Evolutionary conservation across 331 rosid species (phyloP).

Genomic region (Acacia concinna): DNA sequence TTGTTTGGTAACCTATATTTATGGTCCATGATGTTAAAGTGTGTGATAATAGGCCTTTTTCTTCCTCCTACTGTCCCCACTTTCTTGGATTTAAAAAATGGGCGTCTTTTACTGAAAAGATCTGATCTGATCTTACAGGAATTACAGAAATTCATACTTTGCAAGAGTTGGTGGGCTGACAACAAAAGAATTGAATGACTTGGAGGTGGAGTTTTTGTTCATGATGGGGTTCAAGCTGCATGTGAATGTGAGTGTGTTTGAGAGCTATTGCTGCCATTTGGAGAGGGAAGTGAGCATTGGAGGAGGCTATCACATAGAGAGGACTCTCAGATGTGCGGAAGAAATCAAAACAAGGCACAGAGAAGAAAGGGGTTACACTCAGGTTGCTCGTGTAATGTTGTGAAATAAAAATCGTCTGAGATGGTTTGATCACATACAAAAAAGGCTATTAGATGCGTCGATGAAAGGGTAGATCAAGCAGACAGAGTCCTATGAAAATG

Average conservation of each 20-base stretch:
- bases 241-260: conserved; percentile 37
- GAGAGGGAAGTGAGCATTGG: conserved; percentile 97
- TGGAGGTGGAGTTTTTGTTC: conserved; percentile 84
- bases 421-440: too few species aligned
- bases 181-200: conserved; percentile 66
- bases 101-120: conserved; percentile 10
- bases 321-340: conserved; percentile 78
- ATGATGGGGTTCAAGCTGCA: conserved; percentile 87
- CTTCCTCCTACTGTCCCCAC: neutral
- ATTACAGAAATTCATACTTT: conserved; percentile 80
- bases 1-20: conserved; percentile 27
- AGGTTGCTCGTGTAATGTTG: conserved; percentile 67
- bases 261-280: conserved; percentile 36
- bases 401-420: conserved; percentile 5
- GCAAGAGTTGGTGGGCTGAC: conserved; percentile 93
- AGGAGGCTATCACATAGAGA: conserved; percentile 89
- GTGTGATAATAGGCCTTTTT: neutral
- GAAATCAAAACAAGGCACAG: conserved; percentile 67
- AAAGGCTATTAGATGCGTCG: too few species aligned
- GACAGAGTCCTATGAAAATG: too few species aligned
- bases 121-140: conserved; percentile 48
- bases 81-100: conserved; percentile 3
- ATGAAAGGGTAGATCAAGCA: too few species aligned
- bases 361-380: conserved; percentile 49
- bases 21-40: conserved; percentile 13